These are phyloP conservation scores for Penicillium sp. DNA, from an alignment of 2,329 filamentous ascomycete genomes.

Conservation along the genomic window DNA sequence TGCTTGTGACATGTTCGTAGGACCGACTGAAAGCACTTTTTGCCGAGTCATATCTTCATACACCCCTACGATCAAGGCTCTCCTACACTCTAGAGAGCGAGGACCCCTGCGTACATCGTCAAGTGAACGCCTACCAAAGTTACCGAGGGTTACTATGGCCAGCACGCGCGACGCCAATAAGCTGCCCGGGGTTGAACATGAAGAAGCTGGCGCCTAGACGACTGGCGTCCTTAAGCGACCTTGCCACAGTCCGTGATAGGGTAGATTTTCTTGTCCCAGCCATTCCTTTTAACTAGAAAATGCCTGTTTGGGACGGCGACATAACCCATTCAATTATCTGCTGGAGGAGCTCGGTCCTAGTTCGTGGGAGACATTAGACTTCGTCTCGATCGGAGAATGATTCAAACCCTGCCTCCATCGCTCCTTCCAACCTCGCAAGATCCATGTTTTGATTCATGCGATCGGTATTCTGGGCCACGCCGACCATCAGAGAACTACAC, in stretches of 20 bases:
- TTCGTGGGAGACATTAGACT: conserved; percentile 29
- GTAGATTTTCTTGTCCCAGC: conserved; percentile 29
- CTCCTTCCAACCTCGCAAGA: conserved; percentile 14
- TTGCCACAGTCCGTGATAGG: conserved; percentile 39
- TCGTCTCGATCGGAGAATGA: conserved; percentile 14
- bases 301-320: conserved; percentile 20
- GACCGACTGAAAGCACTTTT: too few relatives aligned
- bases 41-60: too few relatives aligned
- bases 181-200: too few relatives aligned
- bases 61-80: too few relatives aligned
- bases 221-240: conserved; percentile 16
- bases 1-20: too few relatives aligned
- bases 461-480: too few relatives aligned
- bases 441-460: not conserved
- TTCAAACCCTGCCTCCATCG: conserved; percentile 9
- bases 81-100: too few relatives aligned
- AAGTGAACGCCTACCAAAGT: too few relatives aligned
- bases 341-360: conserved; percentile 24
- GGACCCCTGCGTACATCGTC: too few relatives aligned
- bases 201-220: conserved; percentile 25
- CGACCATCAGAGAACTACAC: too few relatives aligned
- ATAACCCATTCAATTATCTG: conserved; percentile 30
- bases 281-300: conserved; percentile 44
- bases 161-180: too few relatives aligned
- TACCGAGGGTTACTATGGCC: too few relatives aligned